Base-by-base conservation (phyloP, 345 rosid genomes). In the Chamaenerion angustifolium region DNA sequence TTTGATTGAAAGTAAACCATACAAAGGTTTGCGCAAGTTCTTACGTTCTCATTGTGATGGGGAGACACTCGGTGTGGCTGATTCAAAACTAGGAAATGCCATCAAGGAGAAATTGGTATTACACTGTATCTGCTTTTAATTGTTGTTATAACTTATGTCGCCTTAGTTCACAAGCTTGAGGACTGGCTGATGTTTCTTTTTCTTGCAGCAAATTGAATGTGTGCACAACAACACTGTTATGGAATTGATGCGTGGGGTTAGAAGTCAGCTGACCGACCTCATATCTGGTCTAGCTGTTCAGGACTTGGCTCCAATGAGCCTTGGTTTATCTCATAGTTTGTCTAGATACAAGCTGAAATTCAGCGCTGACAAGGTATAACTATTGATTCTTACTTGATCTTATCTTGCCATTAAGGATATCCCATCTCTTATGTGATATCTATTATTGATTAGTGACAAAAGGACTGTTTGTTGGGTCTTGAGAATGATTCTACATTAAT, bases 281-380 rank as follows among this genome's bases (percentile, higher is more conserved):
- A 78, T 92, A 12, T 47, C 88, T 56, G 98, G 93, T 56, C 62
- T 92, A 27, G 93, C 72, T 8, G 77, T 63, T 40, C 82, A 78
- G 46, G 98, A 92, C 64, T 63, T 92, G 61, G 93, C 86, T 42
- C 96, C 95, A 11, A 92, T 87, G 98, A 92, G 98, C 54, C 66
- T 84, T 71, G 98, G 95, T 61, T 76, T 92, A 54, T 87, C 98
- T 51, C 93, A 92, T 63, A 92, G 95, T 27, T 66, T 92, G 43
- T 89, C 98, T 14, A 69, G 98, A 66, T 92, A 78, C 73, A 92
- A 80, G 64, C 75, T 92, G 35, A 92, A 92, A 67, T 82, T 92
- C 65, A 87, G 95, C 59, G 76, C 96, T 47, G 98, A 92, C 37
- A 92, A 92, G 95, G 98, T 88, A 67, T 19, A n/a, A n/a, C n/a